phyloP scores from a whole-genome alignment of 2,329 filamentous ascomycete genomes.

The Alternaria ethzedia region DNA sequence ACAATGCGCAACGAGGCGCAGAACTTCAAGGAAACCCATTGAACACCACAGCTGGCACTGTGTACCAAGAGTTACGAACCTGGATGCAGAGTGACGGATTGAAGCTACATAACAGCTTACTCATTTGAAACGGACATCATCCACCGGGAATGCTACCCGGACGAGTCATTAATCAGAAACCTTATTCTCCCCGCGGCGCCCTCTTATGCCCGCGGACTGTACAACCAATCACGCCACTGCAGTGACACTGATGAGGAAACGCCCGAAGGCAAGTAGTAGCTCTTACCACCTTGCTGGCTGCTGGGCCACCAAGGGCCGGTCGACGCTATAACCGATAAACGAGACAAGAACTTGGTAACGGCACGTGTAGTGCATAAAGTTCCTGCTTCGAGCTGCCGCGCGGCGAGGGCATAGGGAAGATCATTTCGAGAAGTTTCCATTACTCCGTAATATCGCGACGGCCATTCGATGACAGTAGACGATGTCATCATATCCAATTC shows the following conservation, averaged over 20 bases:
- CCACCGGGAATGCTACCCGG: background rate
- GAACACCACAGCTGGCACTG: background rate
- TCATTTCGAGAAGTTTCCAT: background rate
- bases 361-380: background rate
- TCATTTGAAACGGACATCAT: slow-evolving; percentile 13
- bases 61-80: slow-evolving; percentile 22
- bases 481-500: background rate
- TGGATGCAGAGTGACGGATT: slow-evolving; percentile 27
- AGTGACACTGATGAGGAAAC: background rate
- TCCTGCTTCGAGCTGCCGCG: background rate
- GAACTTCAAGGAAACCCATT: background rate
- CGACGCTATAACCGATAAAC: background rate
- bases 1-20: background rate
- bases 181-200: background rate
- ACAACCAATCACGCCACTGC: background rate
- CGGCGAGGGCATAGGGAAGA: background rate
- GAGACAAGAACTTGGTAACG: slow-evolving; percentile 2
- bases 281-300: background rate
- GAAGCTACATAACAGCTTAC: slow-evolving; percentile 19
- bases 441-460: background rate
- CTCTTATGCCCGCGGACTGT: background rate
- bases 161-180: background rate
- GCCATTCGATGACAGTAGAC: background rate
- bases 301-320: background rate
- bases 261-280: background rate